Evolutionary conservation across 108 stramenopile species (phyloP), one percentile per base, ranked within the genome.

Genomic region (Discostella pseudostelligera): DNA sequence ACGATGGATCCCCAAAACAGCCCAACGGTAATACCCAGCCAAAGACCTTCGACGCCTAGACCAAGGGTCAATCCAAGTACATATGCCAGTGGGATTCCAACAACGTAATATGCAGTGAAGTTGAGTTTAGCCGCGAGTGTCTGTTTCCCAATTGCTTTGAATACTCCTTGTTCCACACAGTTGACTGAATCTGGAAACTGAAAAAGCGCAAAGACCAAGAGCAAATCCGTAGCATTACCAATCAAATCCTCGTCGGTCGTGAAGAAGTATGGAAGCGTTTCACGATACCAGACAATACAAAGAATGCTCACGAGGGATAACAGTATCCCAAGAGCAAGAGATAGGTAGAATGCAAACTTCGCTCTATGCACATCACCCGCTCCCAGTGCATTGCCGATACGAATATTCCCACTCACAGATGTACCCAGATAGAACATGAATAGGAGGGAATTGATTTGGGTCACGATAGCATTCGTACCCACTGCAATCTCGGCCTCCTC

Each of bases 321-420:
- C 0, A 61, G 10, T 3, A 22, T 43, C 2, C 69, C 65, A 1
- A 65, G 19, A 2, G 26, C 43, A 4, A 76, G 19, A 10, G 74
- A 28, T 3, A 73, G 45, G 22, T 58, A 53, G 3, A 69, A 49
- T 21, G 79, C 79, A 19, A 62, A 39, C n/a, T 61, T 26, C 4
- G 79, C 79, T 37, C 79, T 39, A 19, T 49, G 62, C 0, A 47
- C 40, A 43, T 80, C 79, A 5, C 79, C 79, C 14, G 79, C 79
- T n/a, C 79, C 79, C 13, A 80, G 17, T 14, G 79, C 79, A 61
- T 76, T 76, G 3, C 79, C 79, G 14, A 80, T 65, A 9, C 79
- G 39, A 9, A 76, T 62, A 47, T 71, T 80, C 12, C 74, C 79
- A 11, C 68, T 53, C 3, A 80, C 72, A 9, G 44, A 26, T 20